phyloP scores from a whole-genome alignment of 2,329 filamentous ascomycete genomes.

The Cladosporium velox region DNA sequence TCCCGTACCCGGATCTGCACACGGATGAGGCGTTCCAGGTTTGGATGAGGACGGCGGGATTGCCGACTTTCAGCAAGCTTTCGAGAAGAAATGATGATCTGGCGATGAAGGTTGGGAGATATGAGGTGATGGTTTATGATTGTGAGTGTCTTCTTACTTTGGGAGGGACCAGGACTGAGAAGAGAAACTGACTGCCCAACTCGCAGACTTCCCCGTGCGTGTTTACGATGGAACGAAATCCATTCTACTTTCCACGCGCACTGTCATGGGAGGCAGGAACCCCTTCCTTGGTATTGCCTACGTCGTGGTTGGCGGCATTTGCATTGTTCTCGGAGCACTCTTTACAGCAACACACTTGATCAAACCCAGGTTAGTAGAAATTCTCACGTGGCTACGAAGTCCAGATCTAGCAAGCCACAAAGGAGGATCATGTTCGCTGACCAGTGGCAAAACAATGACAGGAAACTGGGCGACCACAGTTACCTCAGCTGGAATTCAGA shows the following conservation, averaged over 20 bases:
- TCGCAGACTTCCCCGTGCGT: slow-evolving; percentile 74
- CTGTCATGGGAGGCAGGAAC: slow-evolving; percentile 92
- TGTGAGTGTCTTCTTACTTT: slow-evolving; percentile 60
- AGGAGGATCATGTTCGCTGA: slow-evolving; percentile 17
- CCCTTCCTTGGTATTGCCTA: slow-evolving; percentile 96
- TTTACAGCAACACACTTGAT: slow-evolving; percentile 91
- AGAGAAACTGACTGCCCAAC: background rate
- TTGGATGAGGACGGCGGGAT: slow-evolving; percentile 96
- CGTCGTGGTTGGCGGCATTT: slow-evolving; percentile 88
- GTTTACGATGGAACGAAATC: slow-evolving; percentile 85
- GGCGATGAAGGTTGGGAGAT: slow-evolving; percentile 69
- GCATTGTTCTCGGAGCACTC: slow-evolving; percentile 80
- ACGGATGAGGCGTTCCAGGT: slow-evolving; percentile 87
- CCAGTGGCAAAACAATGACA: slow-evolving; percentile 40
- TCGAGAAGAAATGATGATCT: slow-evolving; percentile 76
- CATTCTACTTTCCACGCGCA: slow-evolving; percentile 83
- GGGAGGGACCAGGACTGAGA: background rate
- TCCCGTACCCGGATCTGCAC: slow-evolving; percentile 70
- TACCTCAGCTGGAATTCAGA: slow-evolving; percentile 95
- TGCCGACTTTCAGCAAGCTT: slow-evolving; percentile 94
- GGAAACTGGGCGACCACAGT: slow-evolving; percentile 96
- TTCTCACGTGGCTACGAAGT: background rate
- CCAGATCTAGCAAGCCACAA: background rate
- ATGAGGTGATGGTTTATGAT: slow-evolving; percentile 74
- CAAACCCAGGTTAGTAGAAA: slow-evolving; percentile 70